Conservation (phyloP, 306 rosid genomes). For the Trifolium dubium region DNA sequence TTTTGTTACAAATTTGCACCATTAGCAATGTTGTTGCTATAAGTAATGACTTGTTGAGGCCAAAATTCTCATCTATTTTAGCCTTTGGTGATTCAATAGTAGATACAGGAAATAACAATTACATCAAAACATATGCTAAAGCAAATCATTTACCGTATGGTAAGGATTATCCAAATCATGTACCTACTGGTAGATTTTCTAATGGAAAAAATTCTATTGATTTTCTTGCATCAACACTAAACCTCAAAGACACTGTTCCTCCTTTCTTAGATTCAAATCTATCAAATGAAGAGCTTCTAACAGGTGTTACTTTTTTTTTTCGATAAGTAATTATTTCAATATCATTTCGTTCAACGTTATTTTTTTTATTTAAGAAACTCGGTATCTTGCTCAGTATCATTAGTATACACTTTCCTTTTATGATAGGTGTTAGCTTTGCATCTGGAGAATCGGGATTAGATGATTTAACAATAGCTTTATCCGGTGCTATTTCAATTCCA, state of each 20-base stretch:
- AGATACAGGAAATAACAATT: slow-evolving; percentile 73
- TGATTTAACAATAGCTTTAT: slow-evolving; percentile 46
- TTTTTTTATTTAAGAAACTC: too few species aligned
- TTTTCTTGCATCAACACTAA: slow-evolving; percentile 52
- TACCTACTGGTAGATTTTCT: slow-evolving; percentile 65
- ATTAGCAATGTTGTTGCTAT: slow-evolving; percentile 31
- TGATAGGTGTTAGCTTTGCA: slow-evolving; percentile 64
- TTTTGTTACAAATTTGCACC: slow-evolving; percentile 40
- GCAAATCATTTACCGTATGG: slow-evolving; percentile 69
- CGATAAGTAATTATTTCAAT: too few species aligned
- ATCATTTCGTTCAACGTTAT: too few species aligned
- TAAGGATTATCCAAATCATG: slow-evolving; percentile 57
- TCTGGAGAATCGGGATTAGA: slow-evolving; percentile 63
- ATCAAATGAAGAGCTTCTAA: slow-evolving; percentile 49
- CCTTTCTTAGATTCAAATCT: slow-evolving; percentile 57
- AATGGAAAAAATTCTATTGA: slow-evolving; percentile 69
- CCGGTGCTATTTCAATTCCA: slow-evolving; percentile 47
- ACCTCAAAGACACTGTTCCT: slow-evolving; percentile 62
- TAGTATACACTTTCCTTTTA: too few species aligned
- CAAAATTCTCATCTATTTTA: slow-evolving; percentile 57
- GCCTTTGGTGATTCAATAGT: slow-evolving; percentile 70
- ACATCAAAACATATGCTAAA: slow-evolving; percentile 47
- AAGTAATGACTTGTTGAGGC: slow-evolving; percentile 34
- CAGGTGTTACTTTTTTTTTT: background rate
- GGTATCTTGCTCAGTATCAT: too few species aligned